Evolutionary conservation across 2,329 filamentous ascomycete species (phyloP), one percentile per base, ranked within the genome.

Genomic region (Ophiocordyceps camponoti-leonardi): DNA sequence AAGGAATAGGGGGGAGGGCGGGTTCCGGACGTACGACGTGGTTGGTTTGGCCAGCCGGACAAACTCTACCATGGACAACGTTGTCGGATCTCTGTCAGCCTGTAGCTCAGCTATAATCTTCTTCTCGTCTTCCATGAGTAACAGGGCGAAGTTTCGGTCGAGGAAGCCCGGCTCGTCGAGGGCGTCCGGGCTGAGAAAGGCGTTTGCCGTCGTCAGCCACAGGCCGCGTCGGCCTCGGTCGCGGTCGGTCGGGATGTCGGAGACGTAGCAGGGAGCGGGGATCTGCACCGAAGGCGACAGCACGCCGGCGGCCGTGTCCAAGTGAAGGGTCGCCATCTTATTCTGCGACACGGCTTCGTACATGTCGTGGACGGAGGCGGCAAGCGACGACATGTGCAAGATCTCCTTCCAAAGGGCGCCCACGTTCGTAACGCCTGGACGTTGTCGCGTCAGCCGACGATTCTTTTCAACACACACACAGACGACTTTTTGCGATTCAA

Each of bases 131-230:
- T 87, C 81, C 44, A 94, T 77, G 10, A 96, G 73, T 0, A 98
- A 69, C 2, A 98, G 67, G 0, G 84, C 85, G 54, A 93, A 94
- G 59, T 94, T 85, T 53, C 86, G 87, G 49, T 87, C 86, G 42
- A 93, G 69, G 45, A 82, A 79, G 1, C 73, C 70, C 0, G 77
- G 75, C 19, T 84, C 79, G 40, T 81, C 74, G 1, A 73, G 64
- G 13, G 75, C 75, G 47, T 88, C 83, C 31, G 85, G 77, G 39
- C 79, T 72, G 18, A 77, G 69, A 41, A 86, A 75, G 12, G 81
- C 79, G 53, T 90, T 87, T 28, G 86, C 84, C 0, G 87, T 94
- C 1, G 87, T 94, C 19, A 94, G 69, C 81, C 86, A 90, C 0
- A 94, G 69, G 1, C 86, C 86, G 6, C 77, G 80, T 51, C 83